Conservation (phyloP, 768 basidiomycete genomes). For the Kwoniella sp. region DNA sequence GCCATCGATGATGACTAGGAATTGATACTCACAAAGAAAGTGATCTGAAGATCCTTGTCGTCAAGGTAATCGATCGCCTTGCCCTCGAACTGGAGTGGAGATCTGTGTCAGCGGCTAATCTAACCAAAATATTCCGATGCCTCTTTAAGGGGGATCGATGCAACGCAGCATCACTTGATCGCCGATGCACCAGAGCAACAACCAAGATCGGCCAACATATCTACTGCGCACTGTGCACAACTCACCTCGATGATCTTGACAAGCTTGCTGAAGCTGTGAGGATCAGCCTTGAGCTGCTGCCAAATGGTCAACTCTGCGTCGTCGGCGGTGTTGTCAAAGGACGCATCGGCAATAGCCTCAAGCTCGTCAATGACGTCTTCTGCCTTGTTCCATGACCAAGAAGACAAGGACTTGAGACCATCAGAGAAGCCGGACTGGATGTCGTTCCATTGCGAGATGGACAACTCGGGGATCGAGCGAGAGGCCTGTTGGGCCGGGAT, state of each 20-base stretch:
- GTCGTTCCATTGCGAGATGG: slow-evolving; percentile 38
- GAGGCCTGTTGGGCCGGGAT: slow-evolving; percentile 17
- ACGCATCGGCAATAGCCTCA: slow-evolving; percentile 20
- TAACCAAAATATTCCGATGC: too few species aligned
- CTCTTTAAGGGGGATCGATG: too few species aligned
- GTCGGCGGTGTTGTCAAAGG: slow-evolving; percentile 3
- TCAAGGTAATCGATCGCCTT: slow-evolving; percentile 49
- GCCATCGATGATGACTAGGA: slow-evolving; percentile 1
- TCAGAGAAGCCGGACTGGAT: slow-evolving; percentile 43
- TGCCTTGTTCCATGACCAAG: slow-evolving; percentile 41
- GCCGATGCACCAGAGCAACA: background rate
- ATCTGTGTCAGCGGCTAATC: slow-evolving; percentile 1
- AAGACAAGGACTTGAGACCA: slow-evolving; percentile 29
- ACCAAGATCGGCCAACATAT: background rate
- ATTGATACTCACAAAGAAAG: slow-evolving; percentile 52
- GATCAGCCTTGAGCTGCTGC: slow-evolving; percentile 51
- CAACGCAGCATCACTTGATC: too few species aligned
- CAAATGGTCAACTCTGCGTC: slow-evolving; percentile 53
- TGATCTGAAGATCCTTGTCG: slow-evolving; percentile 48
- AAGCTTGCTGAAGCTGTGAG: slow-evolving; percentile 50
- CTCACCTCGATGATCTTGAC: slow-evolving; percentile 52
- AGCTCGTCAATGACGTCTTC: slow-evolving; percentile 37
- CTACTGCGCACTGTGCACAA: background rate
- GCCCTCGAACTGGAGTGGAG: slow-evolving; percentile 33
- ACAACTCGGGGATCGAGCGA: slow-evolving; percentile 35